Conservation (phyloP, 2,329 filamentous ascomycete species). For the Seiridium cupressi region DNA sequence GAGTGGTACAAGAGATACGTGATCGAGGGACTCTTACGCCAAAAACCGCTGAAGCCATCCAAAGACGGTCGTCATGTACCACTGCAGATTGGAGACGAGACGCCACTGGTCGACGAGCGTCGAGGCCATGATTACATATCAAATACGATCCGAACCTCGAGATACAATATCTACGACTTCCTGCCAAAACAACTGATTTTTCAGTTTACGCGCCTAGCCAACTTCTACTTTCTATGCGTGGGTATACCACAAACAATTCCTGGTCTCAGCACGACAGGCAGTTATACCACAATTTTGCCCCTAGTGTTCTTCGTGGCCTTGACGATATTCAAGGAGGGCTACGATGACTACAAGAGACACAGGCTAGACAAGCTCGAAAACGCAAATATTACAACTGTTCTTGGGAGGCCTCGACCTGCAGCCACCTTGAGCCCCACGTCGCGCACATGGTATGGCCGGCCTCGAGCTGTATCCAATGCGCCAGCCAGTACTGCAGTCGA, state of each 20-base stretch:
- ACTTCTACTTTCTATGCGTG: slow-evolving; percentile 84
- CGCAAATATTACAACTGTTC: slow-evolving; percentile 45
- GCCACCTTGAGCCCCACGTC: background rate
- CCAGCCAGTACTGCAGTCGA: slow-evolving; percentile 4
- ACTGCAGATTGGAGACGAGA: slow-evolving; percentile 34
- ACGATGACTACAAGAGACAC: slow-evolving; percentile 79
- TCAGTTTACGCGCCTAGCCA: slow-evolving; percentile 82
- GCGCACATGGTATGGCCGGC: background rate
- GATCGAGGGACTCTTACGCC: slow-evolving; percentile 54
- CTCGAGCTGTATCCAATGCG: background rate
- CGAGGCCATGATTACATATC: slow-evolving; percentile 49
- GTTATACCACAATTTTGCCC: slow-evolving; percentile 71
- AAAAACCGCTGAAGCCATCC: slow-evolving; percentile 67
- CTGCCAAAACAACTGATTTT: slow-evolving; percentile 81
- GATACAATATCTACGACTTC: slow-evolving; percentile 83
- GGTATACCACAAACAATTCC: slow-evolving; percentile 82
- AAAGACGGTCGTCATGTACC: slow-evolving; percentile 63
- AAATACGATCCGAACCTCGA: slow-evolving; percentile 74
- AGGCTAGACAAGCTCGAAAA: slow-evolving; percentile 82
- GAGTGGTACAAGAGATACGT: slow-evolving; percentile 37
- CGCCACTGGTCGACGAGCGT: slow-evolving; percentile 46
- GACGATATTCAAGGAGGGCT: slow-evolving; percentile 83
- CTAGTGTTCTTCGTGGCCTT: slow-evolving; percentile 74
- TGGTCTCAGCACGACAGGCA: slow-evolving; percentile 73
- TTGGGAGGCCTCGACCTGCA: slow-evolving; percentile 29